These are phyloP conservation scores for Fusarium transvaalense DNA, from an alignment of 2,329 filamentous ascomycete genomes.

Conservation along the genomic window DNA sequence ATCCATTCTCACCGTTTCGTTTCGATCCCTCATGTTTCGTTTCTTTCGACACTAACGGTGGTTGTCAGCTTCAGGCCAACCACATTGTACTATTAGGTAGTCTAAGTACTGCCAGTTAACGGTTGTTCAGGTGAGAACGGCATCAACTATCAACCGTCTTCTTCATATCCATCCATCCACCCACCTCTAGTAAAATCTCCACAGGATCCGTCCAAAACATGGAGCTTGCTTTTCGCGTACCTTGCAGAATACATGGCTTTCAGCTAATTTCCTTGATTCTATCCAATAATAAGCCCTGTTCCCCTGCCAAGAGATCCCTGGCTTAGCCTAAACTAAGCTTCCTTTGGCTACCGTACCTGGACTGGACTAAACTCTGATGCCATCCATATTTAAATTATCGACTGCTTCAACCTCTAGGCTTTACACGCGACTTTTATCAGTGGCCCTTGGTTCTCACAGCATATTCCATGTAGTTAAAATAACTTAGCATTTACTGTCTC, in stretches of 20 bases:
- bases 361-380: constrained; percentile 7
- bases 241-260: constrained; percentile 21
- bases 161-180: background rate
- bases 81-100: background rate
- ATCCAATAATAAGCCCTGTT: constrained; percentile 22
- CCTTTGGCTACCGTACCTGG: background rate
- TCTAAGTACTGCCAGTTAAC: constrained; percentile 4
- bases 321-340: background rate
- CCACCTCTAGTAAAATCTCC: constrained; percentile 17
- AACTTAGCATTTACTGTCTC: background rate
- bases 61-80: constrained; percentile 39
- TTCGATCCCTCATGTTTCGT: constrained; percentile 32
- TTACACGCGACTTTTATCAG: background rate
- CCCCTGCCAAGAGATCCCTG: constrained; percentile 44
- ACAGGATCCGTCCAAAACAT: constrained; percentile 3
- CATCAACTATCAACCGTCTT: background rate
- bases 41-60: constrained; percentile 15
- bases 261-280: constrained; percentile 23
- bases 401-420: background rate
- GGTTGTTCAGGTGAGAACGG: constrained; percentile 26
- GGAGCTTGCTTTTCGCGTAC: constrained; percentile 23
- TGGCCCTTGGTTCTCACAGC: background rate
- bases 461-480: too few relatives aligned
- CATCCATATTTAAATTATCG: background rate
- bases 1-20: constrained; percentile 36